Conservation (phyloP, 2,329 filamentous ascomycete genomes). For the Hypoxylon sp. region DNA sequence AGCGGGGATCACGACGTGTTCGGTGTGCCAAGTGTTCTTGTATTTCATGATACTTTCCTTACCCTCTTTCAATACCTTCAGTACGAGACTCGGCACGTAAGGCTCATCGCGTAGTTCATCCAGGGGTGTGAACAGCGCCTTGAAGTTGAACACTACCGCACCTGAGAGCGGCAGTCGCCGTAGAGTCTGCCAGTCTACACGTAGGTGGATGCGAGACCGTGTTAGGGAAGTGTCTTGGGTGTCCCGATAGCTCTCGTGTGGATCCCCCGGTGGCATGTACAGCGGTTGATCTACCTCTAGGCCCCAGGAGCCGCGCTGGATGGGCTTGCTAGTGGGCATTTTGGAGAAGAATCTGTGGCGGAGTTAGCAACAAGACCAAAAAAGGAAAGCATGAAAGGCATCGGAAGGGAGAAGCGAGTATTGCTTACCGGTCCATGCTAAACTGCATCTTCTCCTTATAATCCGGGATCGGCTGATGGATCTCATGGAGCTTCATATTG, state of each 20-base stretch:
- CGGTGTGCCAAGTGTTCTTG: conserved; percentile 85
- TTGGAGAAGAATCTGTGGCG: conserved; percentile 81
- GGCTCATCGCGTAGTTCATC: conserved; percentile 79
- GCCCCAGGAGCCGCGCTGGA: conserved; percentile 89
- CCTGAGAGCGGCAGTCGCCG: conserved; percentile 83
- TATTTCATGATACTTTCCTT: conserved; percentile 82
- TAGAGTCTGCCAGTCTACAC: conserved; percentile 92
- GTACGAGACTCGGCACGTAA: conserved; percentile 77
- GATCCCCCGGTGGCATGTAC: conserved; percentile 79
- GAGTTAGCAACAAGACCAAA: conserved; percentile 3
- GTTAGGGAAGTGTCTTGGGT: conserved; percentile 70
- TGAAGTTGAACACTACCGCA: conserved; percentile 89
- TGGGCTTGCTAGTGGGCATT: conserved; percentile 79
- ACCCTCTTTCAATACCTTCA: conserved; percentile 79
- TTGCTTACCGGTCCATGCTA: conserved; percentile 82
- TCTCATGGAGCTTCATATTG: conserved; percentile 76
- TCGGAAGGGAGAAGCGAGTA: not conserved
- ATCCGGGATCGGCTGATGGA: conserved; percentile 82
- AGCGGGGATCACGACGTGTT: conserved; percentile 78
- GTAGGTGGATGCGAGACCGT: conserved; percentile 74
- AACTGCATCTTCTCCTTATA: conserved; percentile 91
- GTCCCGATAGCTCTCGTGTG: conserved; percentile 72
- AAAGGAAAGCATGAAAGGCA: not conserved
- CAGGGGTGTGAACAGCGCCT: conserved; percentile 84
- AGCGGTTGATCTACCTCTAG: conserved; percentile 82